Percentiles rank a stretch among this genome's conserved stretches.
phyloP scores from a whole-genome alignment of 352 stramenopile genomes.

The Pythium oligandrum region DNA sequence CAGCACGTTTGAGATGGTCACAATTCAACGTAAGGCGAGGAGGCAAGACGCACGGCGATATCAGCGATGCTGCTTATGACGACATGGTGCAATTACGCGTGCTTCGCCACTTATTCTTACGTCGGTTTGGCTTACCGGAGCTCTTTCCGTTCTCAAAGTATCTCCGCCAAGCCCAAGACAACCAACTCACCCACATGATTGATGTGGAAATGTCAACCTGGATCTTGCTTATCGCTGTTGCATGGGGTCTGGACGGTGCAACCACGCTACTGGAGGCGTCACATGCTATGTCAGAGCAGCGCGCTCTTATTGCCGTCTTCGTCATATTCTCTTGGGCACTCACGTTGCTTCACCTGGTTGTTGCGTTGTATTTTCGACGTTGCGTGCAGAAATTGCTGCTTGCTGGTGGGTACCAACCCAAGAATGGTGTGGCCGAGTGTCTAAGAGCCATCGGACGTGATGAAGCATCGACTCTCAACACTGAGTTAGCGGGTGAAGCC shows the following conservation, averaged over 20 bases:
- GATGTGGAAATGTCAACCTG: slow-evolving; percentile 20
- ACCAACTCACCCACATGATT: slow-evolving; percentile 17
- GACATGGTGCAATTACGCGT: background rate
- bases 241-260: slow-evolving; percentile 31
- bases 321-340: too few species aligned
- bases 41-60: too few species aligned
- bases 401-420: slow-evolving; percentile 22
- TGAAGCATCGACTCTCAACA: slow-evolving; percentile 10
- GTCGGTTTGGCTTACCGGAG: background rate
- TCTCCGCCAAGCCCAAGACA: slow-evolving; percentile 10
- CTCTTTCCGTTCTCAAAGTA: slow-evolving; percentile 2
- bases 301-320: too few species aligned
- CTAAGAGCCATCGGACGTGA: slow-evolving; percentile 16
- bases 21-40: too few species aligned
- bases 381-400: slow-evolving; percentile 23
- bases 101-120: background rate
- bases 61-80: background rate
- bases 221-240: slow-evolving; percentile 42
- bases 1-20: too few species aligned
- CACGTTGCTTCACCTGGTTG: slow-evolving; percentile 24
- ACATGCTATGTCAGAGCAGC: too few species aligned
- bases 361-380: slow-evolving; percentile 35
- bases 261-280: slow-evolving; percentile 10
- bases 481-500: slow-evolving; percentile 22
- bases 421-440: slow-evolving; percentile 13